Percentiles rank a stretch among this genome's conserved stretches.
Conservation (phyloP, 768 basidiomycete genomes). For the Erythrobasidium yunnanense region DNA sequence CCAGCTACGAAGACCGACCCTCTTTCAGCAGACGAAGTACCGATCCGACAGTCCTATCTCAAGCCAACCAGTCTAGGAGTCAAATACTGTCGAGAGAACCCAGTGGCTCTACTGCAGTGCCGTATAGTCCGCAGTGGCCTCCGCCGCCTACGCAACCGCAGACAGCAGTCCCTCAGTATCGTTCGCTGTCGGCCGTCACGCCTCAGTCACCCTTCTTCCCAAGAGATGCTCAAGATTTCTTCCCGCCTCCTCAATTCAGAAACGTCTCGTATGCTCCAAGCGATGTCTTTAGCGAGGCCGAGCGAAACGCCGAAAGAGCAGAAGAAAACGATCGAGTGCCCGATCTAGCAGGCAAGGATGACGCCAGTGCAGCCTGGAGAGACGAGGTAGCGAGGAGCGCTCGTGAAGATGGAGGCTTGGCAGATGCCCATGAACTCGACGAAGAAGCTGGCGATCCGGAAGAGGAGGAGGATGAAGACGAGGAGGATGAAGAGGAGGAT, state of each 20-base stretch:
- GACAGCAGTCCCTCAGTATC: not conserved
- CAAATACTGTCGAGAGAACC: not conserved
- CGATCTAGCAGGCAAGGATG: not conserved
- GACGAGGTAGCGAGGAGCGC: not conserved
- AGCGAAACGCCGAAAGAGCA: slow-evolving; percentile 29
- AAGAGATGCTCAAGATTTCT: not conserved
- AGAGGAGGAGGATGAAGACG: slow-evolving; percentile 14
- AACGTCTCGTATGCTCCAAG: slow-evolving; percentile 27
- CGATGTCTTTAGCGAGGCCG: slow-evolving; percentile 29
- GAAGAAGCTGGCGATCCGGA: slow-evolving; percentile 7
- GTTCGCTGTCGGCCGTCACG: slow-evolving; percentile 5
- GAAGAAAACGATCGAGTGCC: not conserved
- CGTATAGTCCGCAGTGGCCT: slow-evolving; percentile 21
- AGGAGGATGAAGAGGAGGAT: slow-evolving; percentile 28
- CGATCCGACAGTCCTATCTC: slow-evolving; percentile 11
- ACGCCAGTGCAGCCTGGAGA: not conserved
- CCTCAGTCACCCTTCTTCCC: slow-evolving; percentile 22
- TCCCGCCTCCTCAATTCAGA: not conserved
- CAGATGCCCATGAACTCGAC: not conserved
- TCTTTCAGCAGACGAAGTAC: slow-evolving; percentile 33
- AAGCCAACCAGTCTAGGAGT: not conserved
- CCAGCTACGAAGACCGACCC: slow-evolving; percentile 30
- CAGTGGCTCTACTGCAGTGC: not conserved
- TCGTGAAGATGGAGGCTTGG: slow-evolving; percentile 2
- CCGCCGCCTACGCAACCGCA: not conserved